These are phyloP conservation scores for Actinomucor elegans DNA, from an alignment of 371 early-diverging fungal genomes.

Conservation along the genomic window DNA sequence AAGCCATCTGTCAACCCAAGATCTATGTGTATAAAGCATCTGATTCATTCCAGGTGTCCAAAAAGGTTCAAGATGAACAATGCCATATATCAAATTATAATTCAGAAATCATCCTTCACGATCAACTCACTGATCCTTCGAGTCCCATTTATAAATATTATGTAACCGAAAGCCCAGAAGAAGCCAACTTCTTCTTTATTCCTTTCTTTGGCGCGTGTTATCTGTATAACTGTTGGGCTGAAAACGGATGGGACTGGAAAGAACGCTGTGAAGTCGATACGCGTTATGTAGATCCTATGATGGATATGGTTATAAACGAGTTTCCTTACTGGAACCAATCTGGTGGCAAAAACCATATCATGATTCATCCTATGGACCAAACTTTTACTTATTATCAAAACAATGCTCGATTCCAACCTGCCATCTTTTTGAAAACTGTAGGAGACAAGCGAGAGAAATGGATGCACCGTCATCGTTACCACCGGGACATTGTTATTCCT, in stretches of 20 bases:
- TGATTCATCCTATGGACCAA: conserved; percentile 58
- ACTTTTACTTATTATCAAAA: conserved; percentile 48
- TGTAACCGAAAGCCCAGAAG: conserved; percentile 52
- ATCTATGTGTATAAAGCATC: conserved; percentile 58
- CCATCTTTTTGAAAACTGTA: conserved; percentile 52
- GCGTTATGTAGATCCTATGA: conserved; percentile 51
- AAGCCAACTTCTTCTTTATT: conserved; percentile 56
- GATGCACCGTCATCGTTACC: conserved; percentile 43
- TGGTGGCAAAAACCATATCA: conserved; percentile 46
- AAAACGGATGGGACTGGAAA: conserved; percentile 48
- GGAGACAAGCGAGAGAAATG: conserved; percentile 48
- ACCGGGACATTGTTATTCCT: conserved; percentile 57
- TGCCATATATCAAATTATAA: conserved; percentile 52
- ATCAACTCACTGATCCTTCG: conserved; percentile 44
- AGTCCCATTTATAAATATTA: conserved; percentile 43
- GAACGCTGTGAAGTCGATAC: conserved; percentile 51
- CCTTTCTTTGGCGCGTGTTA: conserved; percentile 61
- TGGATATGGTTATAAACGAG: conserved; percentile 50
- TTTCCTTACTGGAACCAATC: conserved; percentile 54
- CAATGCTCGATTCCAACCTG: conserved; percentile 41
- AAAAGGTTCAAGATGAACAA: conserved; percentile 24
- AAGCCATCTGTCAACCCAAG: conserved; percentile 51
- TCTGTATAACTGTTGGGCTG: conserved; percentile 49
- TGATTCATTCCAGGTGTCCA: conserved; percentile 36
- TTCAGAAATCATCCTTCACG: conserved; percentile 42